Evolutionary conservation across 345 rosid genomes (phyloP), one percentile per base, ranked within the genome.

Genomic region (Cochlearia excelsa): DNA sequence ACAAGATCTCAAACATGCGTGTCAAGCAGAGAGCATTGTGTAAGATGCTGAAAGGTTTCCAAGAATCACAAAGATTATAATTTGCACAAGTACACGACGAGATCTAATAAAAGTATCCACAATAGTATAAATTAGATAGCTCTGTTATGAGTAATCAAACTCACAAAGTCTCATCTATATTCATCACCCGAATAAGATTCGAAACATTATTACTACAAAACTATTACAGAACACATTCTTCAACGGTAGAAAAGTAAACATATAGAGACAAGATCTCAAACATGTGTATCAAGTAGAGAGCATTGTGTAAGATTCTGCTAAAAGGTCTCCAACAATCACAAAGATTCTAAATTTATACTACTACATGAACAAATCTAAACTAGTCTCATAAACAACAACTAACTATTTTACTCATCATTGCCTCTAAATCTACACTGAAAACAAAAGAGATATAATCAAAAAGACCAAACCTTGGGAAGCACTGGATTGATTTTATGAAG

Each of bases 401-500:
- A 16, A 16, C 23, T 16, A 16, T 16, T 16, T 16, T 16, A 16
- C 23, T 16, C 23, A 16, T 16, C 23, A 16, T 16, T 16, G 23
- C 23, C 23, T 16, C 23, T 16, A 16, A 16, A 16, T 16, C 23
- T 16, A 16, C 23, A 16, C 23, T 16, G 23, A 16, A 16, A 16
- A 16, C 23, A 16, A 16, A 16, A 16, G 23, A 16, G 31, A 59
- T 7, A 46, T 46, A 30, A 60, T 4, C 1, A 0, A 39, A 9
- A 4, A 66, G 39, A 1, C 60, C 72, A 53, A 78, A 84, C 92
- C 88, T 81, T 80, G 48, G 83, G 66, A 70, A 84, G 67, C 7
- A 75, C 74, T 46, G 85, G 90, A 41, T 63, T 77, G 54, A 81
- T 46, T 54, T 74, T 76, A 10, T 64, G 47, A 31, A 84, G 71